Conservation (phyloP, 2,329 filamentous ascomycete genomes). For the Nannizzia gypsea region DNA sequence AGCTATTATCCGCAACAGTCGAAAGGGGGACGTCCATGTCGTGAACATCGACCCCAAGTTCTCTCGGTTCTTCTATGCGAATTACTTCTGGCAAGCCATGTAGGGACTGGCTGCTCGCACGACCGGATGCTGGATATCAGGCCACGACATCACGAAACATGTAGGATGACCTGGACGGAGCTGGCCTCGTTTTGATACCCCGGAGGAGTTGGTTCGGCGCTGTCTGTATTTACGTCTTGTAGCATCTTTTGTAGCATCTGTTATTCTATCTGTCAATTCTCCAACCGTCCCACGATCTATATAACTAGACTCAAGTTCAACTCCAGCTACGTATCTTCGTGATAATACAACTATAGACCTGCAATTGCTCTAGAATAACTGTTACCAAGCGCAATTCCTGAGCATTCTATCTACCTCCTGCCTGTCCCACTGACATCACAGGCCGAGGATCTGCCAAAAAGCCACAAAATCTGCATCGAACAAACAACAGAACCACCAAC, state of each 20-base stretch:
- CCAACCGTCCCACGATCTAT: neutral
- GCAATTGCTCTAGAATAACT: too few relatives aligned
- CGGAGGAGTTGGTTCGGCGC: neutral
- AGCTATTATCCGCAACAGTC: constrained; percentile 72
- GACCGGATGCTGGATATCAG: neutral
- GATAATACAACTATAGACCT: too few relatives aligned
- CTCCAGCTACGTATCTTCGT: too few relatives aligned
- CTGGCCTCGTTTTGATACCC: constrained; percentile 1
- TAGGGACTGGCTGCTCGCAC: constrained; percentile 37
- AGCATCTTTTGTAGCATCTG: neutral
- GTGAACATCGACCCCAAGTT: constrained; percentile 91
- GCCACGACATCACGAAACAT: neutral
- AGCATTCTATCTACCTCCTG: neutral
- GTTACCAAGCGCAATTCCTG: too few relatives aligned
- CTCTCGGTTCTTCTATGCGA: constrained; percentile 81
- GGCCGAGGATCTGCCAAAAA: neutral
- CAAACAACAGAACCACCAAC: neutral
- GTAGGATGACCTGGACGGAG: neutral
- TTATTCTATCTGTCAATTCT: neutral
- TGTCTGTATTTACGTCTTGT: neutral
- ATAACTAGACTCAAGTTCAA: too few relatives aligned
- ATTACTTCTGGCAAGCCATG: constrained; percentile 89
- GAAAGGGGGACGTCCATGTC: constrained; percentile 85
- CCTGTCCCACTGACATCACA: neutral
- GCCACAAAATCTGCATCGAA: neutral